phyloP scores from a whole-genome alignment of 768 basidiomycete genomes.

The Galerina sulciceps region DNA sequence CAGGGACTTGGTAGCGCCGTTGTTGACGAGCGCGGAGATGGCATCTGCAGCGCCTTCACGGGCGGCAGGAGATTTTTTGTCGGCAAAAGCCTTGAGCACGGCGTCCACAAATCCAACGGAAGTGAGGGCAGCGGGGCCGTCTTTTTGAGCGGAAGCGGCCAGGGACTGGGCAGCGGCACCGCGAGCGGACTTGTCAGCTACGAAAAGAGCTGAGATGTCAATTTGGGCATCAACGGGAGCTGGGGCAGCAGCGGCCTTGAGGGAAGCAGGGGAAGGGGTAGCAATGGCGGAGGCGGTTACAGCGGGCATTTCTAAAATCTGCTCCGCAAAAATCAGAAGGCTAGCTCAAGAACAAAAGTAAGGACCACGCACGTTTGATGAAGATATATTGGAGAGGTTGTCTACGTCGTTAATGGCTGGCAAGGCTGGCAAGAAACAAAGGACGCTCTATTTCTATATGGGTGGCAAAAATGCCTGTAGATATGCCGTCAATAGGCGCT shows the following conservation, averaged over 20 bases:
- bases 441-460: constrained; percentile 64
- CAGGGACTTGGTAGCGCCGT: constrained; percentile 78
- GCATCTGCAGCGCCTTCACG: constrained; percentile 88
- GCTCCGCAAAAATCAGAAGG: not conserved
- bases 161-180: constrained; percentile 71
- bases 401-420: constrained; percentile 51
- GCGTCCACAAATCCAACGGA: constrained; percentile 74
- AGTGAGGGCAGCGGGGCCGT: constrained; percentile 78
- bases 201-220: constrained; percentile 79
- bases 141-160: constrained; percentile 78
- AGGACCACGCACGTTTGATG: constrained; percentile 42
- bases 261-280: constrained; percentile 65
- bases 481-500: constrained; percentile 9
- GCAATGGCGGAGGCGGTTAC: constrained; percentile 67
- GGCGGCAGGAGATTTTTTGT: constrained; percentile 93
- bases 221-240: constrained; percentile 62
- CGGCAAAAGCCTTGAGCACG: constrained; percentile 80
- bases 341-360: not conserved
- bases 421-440: constrained; percentile 61
- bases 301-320: constrained; percentile 81
- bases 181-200: constrained; percentile 83
- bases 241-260: constrained; percentile 60
- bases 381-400: constrained; percentile 34
- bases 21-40: constrained; percentile 65
- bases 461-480: constrained; percentile 42